Evolutionary conservation across 495 filamentous ascomycete species (phyloP).

Genomic region (Penicillium waksmanii): DNA sequence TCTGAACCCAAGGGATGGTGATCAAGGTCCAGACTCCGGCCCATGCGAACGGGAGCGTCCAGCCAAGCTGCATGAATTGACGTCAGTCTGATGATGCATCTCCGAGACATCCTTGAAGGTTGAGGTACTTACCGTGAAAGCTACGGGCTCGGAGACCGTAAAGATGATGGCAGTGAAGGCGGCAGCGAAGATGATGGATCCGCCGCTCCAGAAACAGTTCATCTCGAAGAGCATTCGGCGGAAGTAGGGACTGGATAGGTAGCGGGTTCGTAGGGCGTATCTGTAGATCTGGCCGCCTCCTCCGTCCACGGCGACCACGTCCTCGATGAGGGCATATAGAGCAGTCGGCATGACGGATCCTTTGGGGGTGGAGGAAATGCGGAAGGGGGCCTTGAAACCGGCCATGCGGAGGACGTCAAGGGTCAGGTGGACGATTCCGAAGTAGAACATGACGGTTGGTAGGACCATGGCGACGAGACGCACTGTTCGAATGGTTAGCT

Average conservation of each 20-base stretch:
- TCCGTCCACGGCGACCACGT: conserved; percentile 79
- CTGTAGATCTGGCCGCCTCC: conserved; percentile 71
- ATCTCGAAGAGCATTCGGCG: conserved; percentile 70
- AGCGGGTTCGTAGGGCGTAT: conserved; percentile 64
- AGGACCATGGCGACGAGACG: conserved; percentile 65
- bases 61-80: conserved; percentile 49
- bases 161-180: conserved; percentile 65
- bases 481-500: conserved; percentile 41
- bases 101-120: neutral
- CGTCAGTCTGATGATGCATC: conserved; percentile 16
- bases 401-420: conserved; percentile 49
- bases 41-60: conserved; percentile 73
- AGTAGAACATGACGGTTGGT: conserved; percentile 62
- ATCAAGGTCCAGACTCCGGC: conserved; percentile 66
- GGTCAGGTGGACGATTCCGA: conserved; percentile 57
- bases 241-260: conserved; percentile 71
- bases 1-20: conserved; percentile 70
- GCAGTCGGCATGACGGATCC: conserved; percentile 71
- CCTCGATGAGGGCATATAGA: conserved; percentile 77
- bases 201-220: conserved; percentile 78
- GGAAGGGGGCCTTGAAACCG: conserved; percentile 61
- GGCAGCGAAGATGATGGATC: conserved; percentile 56
- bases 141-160: conserved; percentile 62
- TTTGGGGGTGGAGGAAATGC: conserved; percentile 71
- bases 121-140: conserved; percentile 65